Percentiles rank a stretch among this genome's conserved stretches.
These are phyloP conservation scores for Amanita brunnescens DNA, from an alignment of 768 basidiomycete genomes.

Conservation along the genomic window DNA sequence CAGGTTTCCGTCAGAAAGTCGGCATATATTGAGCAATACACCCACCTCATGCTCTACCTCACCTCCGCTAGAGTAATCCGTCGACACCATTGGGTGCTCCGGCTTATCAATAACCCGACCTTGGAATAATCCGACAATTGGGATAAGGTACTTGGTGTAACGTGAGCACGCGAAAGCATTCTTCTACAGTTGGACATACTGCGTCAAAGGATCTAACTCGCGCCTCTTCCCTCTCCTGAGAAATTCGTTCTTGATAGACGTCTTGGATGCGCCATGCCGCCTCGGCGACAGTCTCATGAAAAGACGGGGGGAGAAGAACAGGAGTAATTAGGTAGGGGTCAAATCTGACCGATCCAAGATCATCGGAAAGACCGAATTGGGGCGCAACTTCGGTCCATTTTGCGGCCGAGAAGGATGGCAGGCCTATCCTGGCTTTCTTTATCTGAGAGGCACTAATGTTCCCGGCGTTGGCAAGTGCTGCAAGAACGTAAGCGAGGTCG, in stretches of 20 bases:
- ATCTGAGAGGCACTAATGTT: slow-evolving; percentile 6
- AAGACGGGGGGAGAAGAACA: slow-evolving; percentile 8
- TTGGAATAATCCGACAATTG: slow-evolving; percentile 12
- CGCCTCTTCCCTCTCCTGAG: slow-evolving; percentile 8
- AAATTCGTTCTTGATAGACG: slow-evolving; percentile 8
- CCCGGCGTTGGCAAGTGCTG: slow-evolving; percentile 2
- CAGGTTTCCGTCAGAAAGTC: neutral
- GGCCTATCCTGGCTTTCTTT: slow-evolving; percentile 7
- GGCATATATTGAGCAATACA: slow-evolving; percentile 1
- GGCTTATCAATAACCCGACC: slow-evolving; percentile 11
- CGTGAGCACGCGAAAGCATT: neutral
- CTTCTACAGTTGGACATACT: slow-evolving; percentile 5
- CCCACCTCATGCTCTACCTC: slow-evolving; percentile 11
- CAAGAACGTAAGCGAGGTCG: slow-evolving; percentile 6
- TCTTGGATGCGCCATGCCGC: slow-evolving; percentile 10
- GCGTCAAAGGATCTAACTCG: slow-evolving; percentile 8
- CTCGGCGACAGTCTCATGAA: slow-evolving; percentile 5
- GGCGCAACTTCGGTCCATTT: slow-evolving; percentile 7
- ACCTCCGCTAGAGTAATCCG: slow-evolving; percentile 9
- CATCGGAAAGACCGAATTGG: slow-evolving; percentile 3
- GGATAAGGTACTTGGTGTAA: slow-evolving; percentile 10
- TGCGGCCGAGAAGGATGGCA: slow-evolving; percentile 7
- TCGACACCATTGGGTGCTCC: slow-evolving; percentile 8
- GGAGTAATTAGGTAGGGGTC: slow-evolving; percentile 2
- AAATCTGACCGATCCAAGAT: slow-evolving; percentile 1